Evolutionary conservation across 495 filamentous ascomycete species (phyloP).

Genomic region (Neurospora intermedia): DNA sequence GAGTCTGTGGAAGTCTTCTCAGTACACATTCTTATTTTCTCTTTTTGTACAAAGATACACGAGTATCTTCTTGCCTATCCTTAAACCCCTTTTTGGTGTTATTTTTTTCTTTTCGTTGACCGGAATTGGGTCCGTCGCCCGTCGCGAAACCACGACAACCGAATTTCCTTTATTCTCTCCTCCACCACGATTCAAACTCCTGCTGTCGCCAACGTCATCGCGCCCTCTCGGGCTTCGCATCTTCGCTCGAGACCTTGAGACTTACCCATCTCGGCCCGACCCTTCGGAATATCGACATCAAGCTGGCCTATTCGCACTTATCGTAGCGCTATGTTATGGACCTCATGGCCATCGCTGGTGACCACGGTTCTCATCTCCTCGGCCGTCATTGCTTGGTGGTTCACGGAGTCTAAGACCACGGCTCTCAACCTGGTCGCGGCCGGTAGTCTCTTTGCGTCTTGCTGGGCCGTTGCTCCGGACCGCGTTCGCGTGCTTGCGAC

Average conservation of each 20-base stretch:
- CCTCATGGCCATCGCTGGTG: conserved; percentile 37
- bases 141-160: background rate
- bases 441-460: conserved; percentile 36
- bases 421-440: conserved; percentile 35
- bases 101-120: background rate
- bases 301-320: conserved; percentile 5
- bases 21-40: background rate
- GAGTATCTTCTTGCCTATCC: background rate
- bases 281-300: background rate
- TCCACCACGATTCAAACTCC: background rate
- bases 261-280: background rate
- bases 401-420: conserved; percentile 36
- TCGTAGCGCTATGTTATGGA: conserved; percentile 41
- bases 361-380: conserved; percentile 39
- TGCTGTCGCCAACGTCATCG: background rate
- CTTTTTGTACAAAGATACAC: background rate
- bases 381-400: conserved; percentile 39
- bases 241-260: background rate
- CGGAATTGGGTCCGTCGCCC: background rate
- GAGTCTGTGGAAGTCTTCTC: background rate
- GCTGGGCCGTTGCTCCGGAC: conserved; percentile 34
- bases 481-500: conserved; percentile 27
- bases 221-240: background rate
- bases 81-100: background rate
- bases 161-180: background rate